Percentiles rank a stretch among this genome's conserved stretches.
phyloP scores from a whole-genome alignment of 257 asterid species.

The Nyctanthes arbortristis region DNA sequence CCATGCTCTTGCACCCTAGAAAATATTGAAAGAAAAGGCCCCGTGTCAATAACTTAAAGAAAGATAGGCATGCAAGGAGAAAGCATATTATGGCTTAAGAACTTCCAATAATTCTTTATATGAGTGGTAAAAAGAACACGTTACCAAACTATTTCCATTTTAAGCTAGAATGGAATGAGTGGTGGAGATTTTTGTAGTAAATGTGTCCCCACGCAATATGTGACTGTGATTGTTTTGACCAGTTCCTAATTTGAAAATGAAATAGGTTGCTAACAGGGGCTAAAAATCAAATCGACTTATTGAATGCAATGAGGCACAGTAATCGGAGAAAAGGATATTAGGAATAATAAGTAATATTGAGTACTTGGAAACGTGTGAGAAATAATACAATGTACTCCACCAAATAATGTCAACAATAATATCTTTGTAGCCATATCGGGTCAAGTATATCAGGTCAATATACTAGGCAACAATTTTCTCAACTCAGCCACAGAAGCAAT shows the following conservation, averaged over 20 bases:
- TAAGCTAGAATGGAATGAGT: no score
- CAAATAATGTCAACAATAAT: not conserved
- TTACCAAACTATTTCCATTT: no score
- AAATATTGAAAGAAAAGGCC: constrained; percentile 23
- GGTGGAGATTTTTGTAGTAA: no score
- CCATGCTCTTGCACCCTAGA: constrained; percentile 99
- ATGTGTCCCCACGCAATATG: no score
- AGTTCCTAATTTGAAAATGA: no score
- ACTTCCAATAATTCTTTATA: not conserved
- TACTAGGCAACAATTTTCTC: not conserved
- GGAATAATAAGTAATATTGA: not conserved
- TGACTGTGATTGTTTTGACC: no score
- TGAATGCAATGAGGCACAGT: no score
- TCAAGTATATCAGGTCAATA: not conserved
- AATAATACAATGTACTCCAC: not conserved
- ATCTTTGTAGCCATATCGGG: not conserved
- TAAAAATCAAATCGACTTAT: no score
- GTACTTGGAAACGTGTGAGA: not conserved
- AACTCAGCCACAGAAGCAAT: constrained; percentile 2
- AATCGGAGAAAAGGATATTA: not conserved
- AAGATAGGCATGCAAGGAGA: not conserved
- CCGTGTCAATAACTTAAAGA: not conserved
- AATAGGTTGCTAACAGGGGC: no score
- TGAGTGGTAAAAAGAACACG: no score
- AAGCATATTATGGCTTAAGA: not conserved